Base-by-base conservation (phyloP, 257 asterid species). In the Nicotiana noctiflora region DNA sequence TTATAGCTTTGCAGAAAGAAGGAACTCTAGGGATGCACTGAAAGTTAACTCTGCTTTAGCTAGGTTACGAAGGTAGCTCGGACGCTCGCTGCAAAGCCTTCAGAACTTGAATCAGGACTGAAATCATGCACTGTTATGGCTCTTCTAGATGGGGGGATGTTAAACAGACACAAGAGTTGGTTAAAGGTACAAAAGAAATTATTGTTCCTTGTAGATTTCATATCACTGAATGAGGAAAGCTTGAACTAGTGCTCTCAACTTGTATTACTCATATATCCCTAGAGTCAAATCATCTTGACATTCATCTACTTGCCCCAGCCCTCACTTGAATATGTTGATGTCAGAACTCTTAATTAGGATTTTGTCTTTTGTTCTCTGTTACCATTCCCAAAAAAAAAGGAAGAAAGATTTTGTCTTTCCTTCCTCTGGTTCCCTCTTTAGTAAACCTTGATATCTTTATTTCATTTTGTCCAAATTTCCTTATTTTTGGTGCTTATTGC, bases 61-160 rank as follows among this genome's bases (percentile, higher is more conserved):
- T 78, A 95, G 98, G 97, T 95, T 85, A 88, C 99, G 76, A 94
- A 93, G 89, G 97, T 92, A 82, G 94, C 98, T 31, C 94, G 98
- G 2, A 78, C 67, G 83, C 91, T 93, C 88, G 89, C 93, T 84
- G 93, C 97, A 49, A 89, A 86, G 84, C 83, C 90, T 49, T 76
- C 84, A 64, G 90, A 88, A 70, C 80, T 34, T 81, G 93, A 89
- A 59, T 64, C 88, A 62, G 91, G 86, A 64, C 88, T 81, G 80
- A 89, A 88, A 86, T 85, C 94, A 15, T 95, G 89, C 85, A 81
- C 88, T 64, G 87, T 93, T 79, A 95, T 95, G 99, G 99, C 97
- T 85, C 99, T 95, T 85, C 86, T 95, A 86, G 98, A 93, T 84
- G 99, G 99, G 77, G 99, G 98, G 75, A 89, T 90, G 67, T 84